Evolutionary conservation across 2,329 filamentous ascomycete genomes (phyloP), one percentile per base, ranked within the genome.

Genomic region (Emmonsiellopsis sp.): DNA sequence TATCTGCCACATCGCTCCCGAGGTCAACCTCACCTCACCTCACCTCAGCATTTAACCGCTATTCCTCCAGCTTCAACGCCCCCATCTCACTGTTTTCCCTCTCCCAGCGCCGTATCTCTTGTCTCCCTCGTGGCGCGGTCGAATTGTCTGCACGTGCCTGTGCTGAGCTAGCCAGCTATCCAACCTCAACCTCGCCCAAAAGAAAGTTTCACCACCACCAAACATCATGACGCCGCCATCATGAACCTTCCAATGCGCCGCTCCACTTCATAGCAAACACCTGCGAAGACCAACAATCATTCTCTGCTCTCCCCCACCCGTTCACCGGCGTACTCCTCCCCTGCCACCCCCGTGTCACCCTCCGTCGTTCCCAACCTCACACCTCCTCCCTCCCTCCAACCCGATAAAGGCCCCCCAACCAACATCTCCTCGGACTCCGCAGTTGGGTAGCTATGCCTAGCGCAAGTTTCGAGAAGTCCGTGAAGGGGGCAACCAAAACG

Each of bases 401-500:
- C 20, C 35, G n/a, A 35, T 20, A 13, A 35, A 3, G 20, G 15
- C 15, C 11, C 45, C 45, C 16, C 32, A 16, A 34, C 35, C 35
- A 9, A 38, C 32, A 20, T 20, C 35, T n/a, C 45, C 45, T 5
- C 38, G 38, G 15, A 41, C 15, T 26, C 20, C 20, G 20, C 20
- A 26, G n/a, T n/a, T 40, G 30, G 47, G 38, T 40, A 35, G 45
- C 47, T 40, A 60, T 58, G 57, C 49, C 54, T 76, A 92, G 88
- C 55, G 96, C 51, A 76, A 92, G 88, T 55, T 97, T 97, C 70
- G 93, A 98, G 79, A 98, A 97, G 80, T 95, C 91, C 63, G 93
- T 98, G 68, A 97, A 97, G 79, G 93, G 92, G 75, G 92, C 89
- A 64, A 97, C 92, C 65, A 97, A 97, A 79, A 89, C 95, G 70